These are phyloP conservation scores for Suillus spraguei DNA, from an alignment of 768 basidiomycete species.

Conservation along the genomic window DNA sequence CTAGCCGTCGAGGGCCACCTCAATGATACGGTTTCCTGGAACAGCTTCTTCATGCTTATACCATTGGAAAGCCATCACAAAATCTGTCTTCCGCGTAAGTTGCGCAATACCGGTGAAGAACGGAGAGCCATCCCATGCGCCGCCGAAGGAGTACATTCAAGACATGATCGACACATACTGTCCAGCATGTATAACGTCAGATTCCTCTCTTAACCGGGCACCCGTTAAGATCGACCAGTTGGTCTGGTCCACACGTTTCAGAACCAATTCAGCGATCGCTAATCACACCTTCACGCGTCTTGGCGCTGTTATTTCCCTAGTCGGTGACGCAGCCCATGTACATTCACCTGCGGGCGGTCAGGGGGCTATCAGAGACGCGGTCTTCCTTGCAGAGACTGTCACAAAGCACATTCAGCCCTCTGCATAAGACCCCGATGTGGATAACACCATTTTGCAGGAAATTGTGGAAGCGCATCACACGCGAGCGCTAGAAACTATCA, in stretches of 20 bases:
- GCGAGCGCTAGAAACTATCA: constrained; percentile 45
- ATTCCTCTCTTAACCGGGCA: constrained; percentile 9
- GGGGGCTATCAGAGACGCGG: constrained; percentile 57
- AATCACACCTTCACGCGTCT: constrained; percentile 36
- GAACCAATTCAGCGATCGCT: constrained; percentile 43
- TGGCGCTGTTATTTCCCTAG: constrained; percentile 20
- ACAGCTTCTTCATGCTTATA: constrained; percentile 35
- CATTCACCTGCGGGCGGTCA: constrained; percentile 59
- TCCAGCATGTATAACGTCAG: neutral
- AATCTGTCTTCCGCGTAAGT: constrained; percentile 38
- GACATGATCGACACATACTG: constrained; percentile 5
- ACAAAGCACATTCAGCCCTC: constrained; percentile 34
- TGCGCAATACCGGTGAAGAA: constrained; percentile 34
- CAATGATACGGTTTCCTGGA: constrained; percentile 24
- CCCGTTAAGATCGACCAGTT: constrained; percentile 37
- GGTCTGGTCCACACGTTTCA: constrained; percentile 46
- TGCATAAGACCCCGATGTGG: constrained; percentile 12
- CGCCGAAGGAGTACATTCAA: constrained; percentile 9
- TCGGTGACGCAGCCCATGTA: constrained; percentile 52
- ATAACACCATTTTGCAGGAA: constrained; percentile 35
- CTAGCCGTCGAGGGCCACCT: constrained; percentile 18
- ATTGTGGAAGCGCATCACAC: constrained; percentile 40
- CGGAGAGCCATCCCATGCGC: constrained; percentile 32
- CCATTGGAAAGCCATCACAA: constrained; percentile 25
- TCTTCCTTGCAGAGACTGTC: constrained; percentile 47